These are phyloP conservation scores for Fusarium bactridioides DNA, from an alignment of 2,329 filamentous ascomycete genomes.

Conservation along the genomic window DNA sequence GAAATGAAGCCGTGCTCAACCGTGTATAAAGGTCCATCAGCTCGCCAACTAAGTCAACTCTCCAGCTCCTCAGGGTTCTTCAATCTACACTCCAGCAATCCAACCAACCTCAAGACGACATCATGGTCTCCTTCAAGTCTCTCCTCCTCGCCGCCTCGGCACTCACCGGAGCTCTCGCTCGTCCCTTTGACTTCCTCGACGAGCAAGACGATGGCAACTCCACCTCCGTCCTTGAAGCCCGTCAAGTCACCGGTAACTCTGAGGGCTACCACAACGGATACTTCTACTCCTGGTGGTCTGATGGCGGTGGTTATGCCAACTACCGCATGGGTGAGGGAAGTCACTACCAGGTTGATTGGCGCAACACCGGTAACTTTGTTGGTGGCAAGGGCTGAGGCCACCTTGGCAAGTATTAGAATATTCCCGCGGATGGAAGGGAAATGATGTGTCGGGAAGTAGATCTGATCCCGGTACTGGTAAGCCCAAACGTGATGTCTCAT, in stretches of 20 bases:
- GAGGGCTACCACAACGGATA: slow-evolving; percentile 10
- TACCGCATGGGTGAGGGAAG: slow-evolving; percentile 5
- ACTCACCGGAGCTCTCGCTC: slow-evolving; percentile 7
- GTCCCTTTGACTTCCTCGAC: slow-evolving; percentile 14
- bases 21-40: background rate
- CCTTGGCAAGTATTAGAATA: background rate
- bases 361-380: slow-evolving; percentile 21
- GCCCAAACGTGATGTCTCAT: background rate
- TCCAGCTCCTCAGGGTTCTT: background rate
- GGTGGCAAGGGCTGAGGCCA: slow-evolving; percentile 5
- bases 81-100: background rate
- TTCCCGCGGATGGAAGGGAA: background rate
- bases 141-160: slow-evolving; percentile 9
- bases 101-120: rapidly evolving
- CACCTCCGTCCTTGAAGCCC: slow-evolving; percentile 2
- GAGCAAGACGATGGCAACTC: slow-evolving; percentile 11
- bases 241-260: slow-evolving; percentile 6
- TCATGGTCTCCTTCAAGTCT: slow-evolving; percentile 8
- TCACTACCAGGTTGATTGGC: slow-evolving; percentile 3
- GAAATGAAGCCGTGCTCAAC: background rate
- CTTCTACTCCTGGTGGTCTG: slow-evolving; percentile 25
- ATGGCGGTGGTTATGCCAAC: slow-evolving; percentile 7
- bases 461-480: rapidly evolving
- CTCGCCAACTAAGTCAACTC: background rate
- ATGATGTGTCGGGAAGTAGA: rapidly evolving